These are phyloP conservation scores for Discostella stelligera DNA, from an alignment of 352 stramenopile species.

Conservation along the genomic window DNA sequence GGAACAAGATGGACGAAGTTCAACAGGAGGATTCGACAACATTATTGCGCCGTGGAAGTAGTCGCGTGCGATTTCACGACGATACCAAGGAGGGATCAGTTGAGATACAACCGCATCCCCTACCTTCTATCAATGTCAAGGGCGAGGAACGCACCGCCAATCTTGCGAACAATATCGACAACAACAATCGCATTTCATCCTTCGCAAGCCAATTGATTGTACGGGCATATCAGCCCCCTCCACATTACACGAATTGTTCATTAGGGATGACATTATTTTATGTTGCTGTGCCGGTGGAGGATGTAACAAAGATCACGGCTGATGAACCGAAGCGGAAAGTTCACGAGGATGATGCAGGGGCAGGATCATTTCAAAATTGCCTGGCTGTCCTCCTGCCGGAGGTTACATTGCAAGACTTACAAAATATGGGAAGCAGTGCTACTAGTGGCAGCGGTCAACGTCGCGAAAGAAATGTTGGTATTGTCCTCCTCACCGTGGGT, in stretches of 20 bases:
- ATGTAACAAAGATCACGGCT: not conserved
- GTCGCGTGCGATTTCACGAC: not conserved
- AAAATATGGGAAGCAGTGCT: not conserved
- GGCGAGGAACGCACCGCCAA: no score
- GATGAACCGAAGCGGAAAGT: not conserved
- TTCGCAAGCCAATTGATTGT: not conserved
- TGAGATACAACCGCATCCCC: no score
- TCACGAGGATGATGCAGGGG: not conserved
- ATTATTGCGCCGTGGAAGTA: no score
- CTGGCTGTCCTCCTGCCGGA: constrained; percentile 1
- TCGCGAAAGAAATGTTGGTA: not conserved
- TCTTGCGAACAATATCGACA: no score
- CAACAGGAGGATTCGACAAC: no score
- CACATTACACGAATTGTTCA: constrained; percentile 6
- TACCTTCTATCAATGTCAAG: no score
- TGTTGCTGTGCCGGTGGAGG: constrained; percentile 22
- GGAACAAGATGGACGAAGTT: no score
- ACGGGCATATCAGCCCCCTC: constrained; percentile 21
- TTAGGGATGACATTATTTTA: constrained; percentile 42
- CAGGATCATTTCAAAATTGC: not conserved
- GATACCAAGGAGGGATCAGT: no score
- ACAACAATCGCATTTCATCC: no score
- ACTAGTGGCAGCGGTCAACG: not conserved
- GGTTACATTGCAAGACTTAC: not conserved
- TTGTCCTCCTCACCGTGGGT: constrained; percentile 36